Base-by-base conservation (phyloP, 2,329 filamentous ascomycete genomes). In the Thelonectria olida region DNA sequence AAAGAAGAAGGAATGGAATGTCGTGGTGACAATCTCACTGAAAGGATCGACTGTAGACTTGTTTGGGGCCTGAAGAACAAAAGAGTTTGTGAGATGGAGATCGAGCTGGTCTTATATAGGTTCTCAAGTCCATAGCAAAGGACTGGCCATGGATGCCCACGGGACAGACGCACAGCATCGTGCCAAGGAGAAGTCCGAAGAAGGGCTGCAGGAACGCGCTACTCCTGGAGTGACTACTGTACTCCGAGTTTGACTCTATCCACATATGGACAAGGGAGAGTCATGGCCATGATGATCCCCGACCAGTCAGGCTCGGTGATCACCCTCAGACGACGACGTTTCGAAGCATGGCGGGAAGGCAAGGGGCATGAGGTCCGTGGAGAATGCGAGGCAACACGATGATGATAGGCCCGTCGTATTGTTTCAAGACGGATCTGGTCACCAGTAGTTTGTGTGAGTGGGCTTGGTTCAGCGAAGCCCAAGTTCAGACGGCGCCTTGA, bases 281-380 rank as follows among this genome's bases (percentile, higher is more conserved):
- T 70, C 71, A 71, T 55, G 31, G 47, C 56, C 58, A 59, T 55
- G 47, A 52, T 34, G 59, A 54, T 39, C 22, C 62, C 58, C 49
- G 60, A 62, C 69, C 69, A 72, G 63, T 74, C 65, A 69, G 65
- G 63, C 34, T 61, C 51, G 28, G 51, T 61, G 51, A 65, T 61
- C 42, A 56, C 55, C 48, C 58, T 61, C 42, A 54, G 44, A 60
- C 68, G 69, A 68, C 68, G 69, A 65, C 62, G 72, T 76, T 79
- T 78, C 74, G 78, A 79, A 68, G 78, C 75, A 75, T 73, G 67
- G 71, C 72, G 73, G 76, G 74, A 74, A 69, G 67, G 60, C 65
- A 66, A 74, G 71, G 71, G 71, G 65, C 61, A 64, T 67, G 70
- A 70, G 68, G 70, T 66, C 64, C 50, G 58, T 61, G 63, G 59